Percentiles rank a stretch among this genome's conserved stretches.
Evolutionary conservation across 2,329 filamentous ascomycete species (phyloP).

Genomic region (Aspergillus sergii): DNA sequence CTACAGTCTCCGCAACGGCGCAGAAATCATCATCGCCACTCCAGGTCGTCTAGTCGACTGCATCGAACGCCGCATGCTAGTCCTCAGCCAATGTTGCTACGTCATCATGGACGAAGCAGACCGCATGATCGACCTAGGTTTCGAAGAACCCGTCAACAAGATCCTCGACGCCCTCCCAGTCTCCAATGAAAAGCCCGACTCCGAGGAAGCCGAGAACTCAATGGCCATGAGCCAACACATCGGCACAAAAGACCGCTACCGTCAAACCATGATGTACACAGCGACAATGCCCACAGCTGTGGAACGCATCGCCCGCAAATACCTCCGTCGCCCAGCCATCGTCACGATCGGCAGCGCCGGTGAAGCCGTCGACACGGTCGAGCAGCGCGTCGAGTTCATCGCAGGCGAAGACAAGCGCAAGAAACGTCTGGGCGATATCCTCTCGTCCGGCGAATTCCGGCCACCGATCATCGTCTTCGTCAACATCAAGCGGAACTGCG

Average conservation of each 20-base stretch:
- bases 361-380: slow-evolving; percentile 95
- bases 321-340: slow-evolving; percentile 87
- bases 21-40: slow-evolving; percentile 98
- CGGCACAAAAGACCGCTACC: slow-evolving; percentile 75
- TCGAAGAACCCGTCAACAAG: slow-evolving; percentile 96
- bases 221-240: slow-evolving; percentile 81
- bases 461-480: slow-evolving; percentile 98
- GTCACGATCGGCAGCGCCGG: slow-evolving; percentile 93
- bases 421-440: slow-evolving; percentile 90
- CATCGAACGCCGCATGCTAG: slow-evolving; percentile 87
- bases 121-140: slow-evolving; percentile 97
- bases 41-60: slow-evolving; percentile 96
- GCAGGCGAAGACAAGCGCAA: slow-evolving; percentile 92
- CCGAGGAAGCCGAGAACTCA: slow-evolving; percentile 84
- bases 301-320: slow-evolving; percentile 95
- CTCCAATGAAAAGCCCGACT: slow-evolving; percentile 91
- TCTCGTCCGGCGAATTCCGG: slow-evolving; percentile 75
- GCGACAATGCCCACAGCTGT: slow-evolving; percentile 94
- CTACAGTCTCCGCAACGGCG: slow-evolving; percentile 85
- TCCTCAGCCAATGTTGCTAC: slow-evolving; percentile 95
- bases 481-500: slow-evolving; percentile 99
- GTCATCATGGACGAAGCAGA: slow-evolving; percentile 99
- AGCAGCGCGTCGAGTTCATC: slow-evolving; percentile 93
- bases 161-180: slow-evolving; percentile 94
- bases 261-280: slow-evolving; percentile 99